These are phyloP conservation scores for Hymenoscyphus infarciens DNA, from an alignment of 2,329 filamentous ascomycete genomes.

Conservation along the genomic window DNA sequence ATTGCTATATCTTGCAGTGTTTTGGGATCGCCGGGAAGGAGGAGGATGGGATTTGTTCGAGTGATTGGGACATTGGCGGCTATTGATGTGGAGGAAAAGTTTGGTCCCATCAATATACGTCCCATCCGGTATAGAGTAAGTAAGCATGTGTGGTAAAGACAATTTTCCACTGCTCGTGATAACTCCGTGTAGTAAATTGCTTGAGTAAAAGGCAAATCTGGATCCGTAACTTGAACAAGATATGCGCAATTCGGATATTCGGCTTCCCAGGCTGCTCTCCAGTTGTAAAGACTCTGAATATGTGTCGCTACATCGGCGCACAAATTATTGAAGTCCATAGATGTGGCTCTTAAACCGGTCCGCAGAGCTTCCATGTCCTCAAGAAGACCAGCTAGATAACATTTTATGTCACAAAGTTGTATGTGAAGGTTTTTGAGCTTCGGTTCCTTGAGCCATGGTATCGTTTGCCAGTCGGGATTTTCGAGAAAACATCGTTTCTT, in stretches of 20 bases:
- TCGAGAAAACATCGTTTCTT: constrained; percentile 19
- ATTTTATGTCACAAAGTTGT: constrained; percentile 12
- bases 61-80: constrained; percentile 3
- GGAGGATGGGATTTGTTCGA: constrained; percentile 14
- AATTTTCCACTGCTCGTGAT: constrained; percentile 11
- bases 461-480: constrained; percentile 12
- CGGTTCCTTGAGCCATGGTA: constrained; percentile 19
- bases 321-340: constrained; percentile 9
- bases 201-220: constrained; percentile 11
- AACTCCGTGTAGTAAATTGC: constrained; percentile 14
- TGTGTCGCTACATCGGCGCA: constrained; percentile 9
- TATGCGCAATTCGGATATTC: constrained; percentile 15
- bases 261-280: constrained; percentile 15
- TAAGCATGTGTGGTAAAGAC: constrained; percentile 16
- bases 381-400: constrained; percentile 14
- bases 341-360: constrained; percentile 4
- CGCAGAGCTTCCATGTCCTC: constrained; percentile 19
- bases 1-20: constrained; percentile 16
- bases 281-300: constrained; percentile 11
- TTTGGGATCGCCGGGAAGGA: constrained; percentile 20
- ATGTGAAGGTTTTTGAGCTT: constrained; percentile 15
- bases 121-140: constrained; percentile 16
- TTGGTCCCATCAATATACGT: constrained; percentile 12
- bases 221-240: constrained; percentile 7
- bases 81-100: constrained; percentile 7